Base-by-base conservation (phyloP, 202 grass and related monocot species). In the Musa balbisiana region DNA sequence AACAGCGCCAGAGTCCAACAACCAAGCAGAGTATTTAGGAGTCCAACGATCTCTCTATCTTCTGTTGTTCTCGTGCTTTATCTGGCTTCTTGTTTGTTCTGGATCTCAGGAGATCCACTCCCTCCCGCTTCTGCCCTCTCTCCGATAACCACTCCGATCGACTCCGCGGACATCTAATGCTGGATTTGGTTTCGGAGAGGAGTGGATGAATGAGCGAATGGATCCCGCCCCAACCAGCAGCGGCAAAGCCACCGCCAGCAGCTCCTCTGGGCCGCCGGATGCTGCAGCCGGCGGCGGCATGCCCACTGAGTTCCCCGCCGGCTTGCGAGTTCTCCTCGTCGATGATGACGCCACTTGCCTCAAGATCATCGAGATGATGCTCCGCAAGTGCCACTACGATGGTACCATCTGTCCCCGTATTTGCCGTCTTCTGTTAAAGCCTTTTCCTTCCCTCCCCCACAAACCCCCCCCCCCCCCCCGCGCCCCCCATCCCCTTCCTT, bases 281-380 rank as follows among this genome's bases (percentile, higher is more conserved):
- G 14, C 15, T 59, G 23, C 24, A 20, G 13, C 24, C 12, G 26
- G 12, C 65, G 9, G 9, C 25, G 24, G 25, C 25, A 11, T n/a
- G 51, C 50, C 69, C 10, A 17, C 49, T 19, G 51, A 74, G 23
- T 74, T 55, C 53, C 72, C 72, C 0, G 72, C 72, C 8, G 72
- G 72, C 72, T 10, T 74, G 23, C 72, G 72, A 0, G 52, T 74
- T 14, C 72, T 74, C 15, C 53, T 58, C 23, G 52, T 74, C 52
- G 72, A 74, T 17, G 72, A 55, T 12, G 52, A 74, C 14, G 14
- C n/a, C 24, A 55, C 53, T 53, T 74, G 53, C 22, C 52, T 74
- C 52, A 56, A 23, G 23, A 19, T 74, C 52, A 55, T 74, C 72
- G 20, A 22, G 8, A 55, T 9, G 72, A 74, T 74, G 72, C 72